Evolutionary conservation across 2,329 filamentous ascomycete species (phyloP), one percentile per base, ranked within the genome.

Genomic region (Penicillium sp.): DNA sequence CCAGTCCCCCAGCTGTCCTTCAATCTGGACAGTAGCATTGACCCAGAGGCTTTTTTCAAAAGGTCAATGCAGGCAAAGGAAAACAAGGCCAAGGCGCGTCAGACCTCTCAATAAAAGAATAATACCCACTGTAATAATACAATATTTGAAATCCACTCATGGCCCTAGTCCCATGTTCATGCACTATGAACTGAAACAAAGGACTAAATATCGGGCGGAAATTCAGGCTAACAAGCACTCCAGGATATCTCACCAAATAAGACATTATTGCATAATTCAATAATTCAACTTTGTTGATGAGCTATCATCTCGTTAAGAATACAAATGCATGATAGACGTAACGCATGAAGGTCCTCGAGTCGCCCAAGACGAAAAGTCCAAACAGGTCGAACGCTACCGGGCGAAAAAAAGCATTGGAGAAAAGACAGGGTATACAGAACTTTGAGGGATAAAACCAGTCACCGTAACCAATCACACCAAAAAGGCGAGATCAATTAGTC

Each of bases 11-110:
- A 41, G 11, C 19, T 65, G 25, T 48, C 50, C 10, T 57, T 60
- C 44, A 30, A 57, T 33, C 28, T 63, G 19, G 43, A 51, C 11
- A 43, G 37, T 16, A 40, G 53, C 11, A 53, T 55, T 14, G 47
- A 61, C 26, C 9, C 58, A 7, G 51, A 47, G 30, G 26, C 45
- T 22, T 38, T 64, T 17, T 63, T 64, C 42, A 48, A 50, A 17
- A 12, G 36, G 25, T 19, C 35, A 26, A 14, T 47, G 3, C 25
- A 53, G 25, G 33, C 5, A 9, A 14, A 31, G 38, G 10, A 33
- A n/a, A 22, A n/a, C 33, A 9, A 44, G 26, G 12, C 16, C 7
- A 11, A 43, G 6, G 5, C 8, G 16, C 40, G 12, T 12, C 38
- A 8, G 7, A 17, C 16, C 16, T 26, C n/a, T n/a, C 47, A 35